A percentile compares a stretch with the other conserved stretches of the same genome.
Conservation (phyloP, 441 rosid genomes). For the Lepidium campestre region DNA sequence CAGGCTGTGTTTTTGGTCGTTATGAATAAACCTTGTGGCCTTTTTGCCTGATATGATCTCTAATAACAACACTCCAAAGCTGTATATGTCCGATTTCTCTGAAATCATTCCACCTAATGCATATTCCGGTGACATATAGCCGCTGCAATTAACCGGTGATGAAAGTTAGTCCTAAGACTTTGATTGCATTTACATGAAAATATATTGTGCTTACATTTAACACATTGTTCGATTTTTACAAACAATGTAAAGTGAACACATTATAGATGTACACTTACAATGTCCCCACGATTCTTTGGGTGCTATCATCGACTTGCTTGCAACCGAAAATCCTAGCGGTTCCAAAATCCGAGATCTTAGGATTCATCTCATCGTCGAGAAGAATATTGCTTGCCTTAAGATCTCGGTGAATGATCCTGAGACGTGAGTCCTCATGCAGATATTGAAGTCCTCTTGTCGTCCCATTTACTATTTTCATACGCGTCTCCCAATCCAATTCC, state of each 20-base stretch:
- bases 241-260: neutral
- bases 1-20: no score
- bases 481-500: slow-evolving; percentile 24
- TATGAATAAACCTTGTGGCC: no score
- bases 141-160: slow-evolving; percentile 4
- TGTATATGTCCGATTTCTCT: slow-evolving; percentile 21
- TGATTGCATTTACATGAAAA: neutral
- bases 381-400: slow-evolving; percentile 36
- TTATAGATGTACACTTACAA: slow-evolving; percentile 15
- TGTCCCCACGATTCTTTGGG: slow-evolving; percentile 37
- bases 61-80: slow-evolving; percentile 19
- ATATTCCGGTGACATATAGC: slow-evolving; percentile 39
- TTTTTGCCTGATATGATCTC: no score
- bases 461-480: slow-evolving; percentile 12
- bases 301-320: slow-evolving; percentile 29
- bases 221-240: neutral
- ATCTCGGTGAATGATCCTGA: slow-evolving; percentile 37
- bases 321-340: slow-evolving; percentile 31
- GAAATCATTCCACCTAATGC: slow-evolving; percentile 20
- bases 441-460: slow-evolving; percentile 45
- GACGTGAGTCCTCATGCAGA: slow-evolving; percentile 39
- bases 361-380: slow-evolving; percentile 30
- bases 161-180: neutral
- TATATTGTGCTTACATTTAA: neutral
- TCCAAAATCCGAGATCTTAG: slow-evolving; percentile 50